Base-by-base conservation (phyloP, 768 basidiomycete genomes). In the Boletellus emodensis region DNA sequence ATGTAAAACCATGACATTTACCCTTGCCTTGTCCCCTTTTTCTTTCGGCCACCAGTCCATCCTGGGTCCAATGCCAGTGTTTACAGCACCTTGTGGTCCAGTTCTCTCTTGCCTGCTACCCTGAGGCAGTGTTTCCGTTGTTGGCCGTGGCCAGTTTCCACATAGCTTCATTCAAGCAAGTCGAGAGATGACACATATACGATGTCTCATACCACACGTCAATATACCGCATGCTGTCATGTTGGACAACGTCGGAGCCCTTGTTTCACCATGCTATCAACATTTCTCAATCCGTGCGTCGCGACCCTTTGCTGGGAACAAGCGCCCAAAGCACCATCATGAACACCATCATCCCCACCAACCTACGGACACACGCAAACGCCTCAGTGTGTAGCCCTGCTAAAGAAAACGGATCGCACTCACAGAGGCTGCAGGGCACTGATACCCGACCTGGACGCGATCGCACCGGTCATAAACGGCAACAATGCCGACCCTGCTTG, bases 401-500 rank as follows among this genome's bases (percentile, higher is more conserved):
- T 3, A 12, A 44, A 22, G 10, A 15, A 15, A 30, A 20, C 1
- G 2, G 20, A 26, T 28, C 6, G 24, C 28, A 57, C 66, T 48
- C 49, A 67, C 66, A 68, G 15, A 12, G 66, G 66, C 54, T 76
- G 76, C 50, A 79, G 49, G 11, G 65, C 61, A 13, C 55, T 56
- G 33, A 80, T 80, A 0, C 78, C 87, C 35, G 81, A 77, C 52
- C 74, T 80, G 22, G 75, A 74, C 6, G 87, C 79, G 22, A 90
- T 75, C 2, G 81, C 76, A 20, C 87, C 87, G 1, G 84, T 84
- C 53, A 88, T 75, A 57, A 90, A 88, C 0, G 89, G 87, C 5
- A 90, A 60, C 7, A 85, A 54, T 0, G 87, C 87, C 37, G 82
- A 81, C 15, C 88, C 88, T 3, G 85, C 81, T 60, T 85, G 83